A percentile compares a stretch with the other conserved stretches of the same genome.
phyloP scores from a whole-genome alignment of 192 early-diverging fungal species.

The Coemansia sp. region DNA sequence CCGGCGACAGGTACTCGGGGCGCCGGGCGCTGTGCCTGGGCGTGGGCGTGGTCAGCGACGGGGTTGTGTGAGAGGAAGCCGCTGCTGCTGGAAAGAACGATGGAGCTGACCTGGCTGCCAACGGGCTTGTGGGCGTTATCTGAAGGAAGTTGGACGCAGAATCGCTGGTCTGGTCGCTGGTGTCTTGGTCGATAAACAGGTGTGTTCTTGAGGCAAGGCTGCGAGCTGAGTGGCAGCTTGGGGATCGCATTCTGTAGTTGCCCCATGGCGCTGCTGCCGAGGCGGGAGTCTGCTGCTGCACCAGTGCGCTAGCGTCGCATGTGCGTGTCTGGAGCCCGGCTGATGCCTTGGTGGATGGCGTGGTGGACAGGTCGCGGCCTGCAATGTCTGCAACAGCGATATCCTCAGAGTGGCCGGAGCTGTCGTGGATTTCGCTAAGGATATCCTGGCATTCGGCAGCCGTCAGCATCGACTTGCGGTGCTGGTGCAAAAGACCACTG shows the following conservation, averaged over 20 bases:
- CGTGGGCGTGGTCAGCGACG: background rate
- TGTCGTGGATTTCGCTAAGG: slow-evolving; percentile 15
- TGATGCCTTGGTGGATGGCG: too few relatives aligned
- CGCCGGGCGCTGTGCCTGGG: background rate
- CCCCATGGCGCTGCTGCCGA: background rate
- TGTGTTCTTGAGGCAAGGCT: background rate
- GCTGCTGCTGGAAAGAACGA: background rate
- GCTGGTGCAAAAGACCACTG: slow-evolving; percentile 38
- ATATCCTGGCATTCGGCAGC: slow-evolving; percentile 50
- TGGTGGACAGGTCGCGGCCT: too few relatives aligned
- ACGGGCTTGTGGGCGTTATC: background rate
- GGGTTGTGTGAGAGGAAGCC: background rate
- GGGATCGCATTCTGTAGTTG: background rate
- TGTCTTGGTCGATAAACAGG: background rate
- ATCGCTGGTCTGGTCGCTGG: background rate
- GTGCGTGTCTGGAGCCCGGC: background rate
- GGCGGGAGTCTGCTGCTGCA: background rate
- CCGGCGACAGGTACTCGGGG: slow-evolving; percentile 1
- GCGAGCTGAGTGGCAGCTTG: background rate
- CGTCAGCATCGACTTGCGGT: slow-evolving; percentile 51
- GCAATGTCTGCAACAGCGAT: too few relatives aligned
- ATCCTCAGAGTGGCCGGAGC: background rate
- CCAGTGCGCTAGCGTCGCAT: background rate
- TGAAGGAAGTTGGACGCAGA: slow-evolving; percentile 3
- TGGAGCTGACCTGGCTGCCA: background rate